Evolutionary conservation across 768 basidiomycete genomes (phyloP), one percentile per base, ranked within the genome.

Genomic region (Galerina marginata): DNA sequence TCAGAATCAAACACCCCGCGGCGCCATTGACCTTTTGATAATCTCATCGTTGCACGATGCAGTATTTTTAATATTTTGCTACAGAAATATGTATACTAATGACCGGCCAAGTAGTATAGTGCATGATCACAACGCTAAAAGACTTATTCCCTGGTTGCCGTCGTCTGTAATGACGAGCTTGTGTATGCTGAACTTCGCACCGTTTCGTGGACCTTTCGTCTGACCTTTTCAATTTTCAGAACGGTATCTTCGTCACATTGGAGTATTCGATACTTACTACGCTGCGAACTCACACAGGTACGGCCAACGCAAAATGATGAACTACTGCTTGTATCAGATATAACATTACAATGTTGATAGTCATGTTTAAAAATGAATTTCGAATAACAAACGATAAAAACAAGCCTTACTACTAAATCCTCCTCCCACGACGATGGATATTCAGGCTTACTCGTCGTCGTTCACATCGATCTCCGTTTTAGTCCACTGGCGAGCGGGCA

Each of bases 401-500:
- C 46, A 20, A 47, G 46, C 46, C 46, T 47, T 47, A 47, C 46
- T 47, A 47, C 16, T 45, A 45, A 45, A 45, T 45, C 44, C 43
- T 15, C n/a, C 44, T 16, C 46, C 6, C 6, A 25, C 46, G 10
- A 47, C 16, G 46, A 47, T 25, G 46, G 46, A 20, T 23, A 11
- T 26, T 25, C n/a, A 47, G 20, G 46, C 46, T 47, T 47, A 47
- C 46, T 47, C 46, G 10, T 47, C 46, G 46, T 47, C 46, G 46
- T 47, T 47, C 16, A 47, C 46, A 47, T 47, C 46, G 46, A 47
- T 47, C 46, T 47, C 46, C 20, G 46, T 47, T 16, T 47, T 47
- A 23, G 46, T 47, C 46, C 46, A 47, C 46, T 47, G 20, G 46
- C 46, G 46, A 20, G 46, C 46, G 46, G 46, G 46, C 46, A 47